Conservation (phyloP, 768 basidiomycete genomes). For the Auriscalpium orientale region DNA sequence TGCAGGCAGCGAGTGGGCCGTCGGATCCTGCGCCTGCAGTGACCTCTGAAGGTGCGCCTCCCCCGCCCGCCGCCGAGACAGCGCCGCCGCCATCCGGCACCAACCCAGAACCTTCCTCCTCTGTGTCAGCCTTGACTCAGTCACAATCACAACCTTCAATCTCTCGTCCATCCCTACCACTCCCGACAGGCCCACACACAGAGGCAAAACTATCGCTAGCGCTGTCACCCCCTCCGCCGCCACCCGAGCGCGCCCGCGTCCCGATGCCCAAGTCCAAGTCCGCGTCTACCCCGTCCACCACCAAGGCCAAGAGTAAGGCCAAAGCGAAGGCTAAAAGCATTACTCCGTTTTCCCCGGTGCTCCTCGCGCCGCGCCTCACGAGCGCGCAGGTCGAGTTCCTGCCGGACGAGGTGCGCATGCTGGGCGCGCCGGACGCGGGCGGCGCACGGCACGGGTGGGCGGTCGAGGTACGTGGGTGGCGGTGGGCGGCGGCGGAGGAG, state of each 20-base stretch:
- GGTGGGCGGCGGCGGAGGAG: conserved; percentile 13
- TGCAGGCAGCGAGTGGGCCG: too few relatives aligned
- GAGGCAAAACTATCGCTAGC: too few relatives aligned
- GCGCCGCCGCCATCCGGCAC: not conserved
- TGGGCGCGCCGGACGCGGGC: conserved; percentile 17
- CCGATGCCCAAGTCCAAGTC: not conserved
- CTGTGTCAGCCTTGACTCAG: too few relatives aligned
- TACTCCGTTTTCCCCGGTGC: not conserved
- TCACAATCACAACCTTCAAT: too few relatives aligned
- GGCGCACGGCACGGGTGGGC: conserved; percentile 24
- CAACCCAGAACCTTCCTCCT: too few relatives aligned
- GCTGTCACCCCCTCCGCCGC: too few relatives aligned
- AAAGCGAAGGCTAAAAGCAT: too few relatives aligned
- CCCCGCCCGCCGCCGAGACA: not conserved
- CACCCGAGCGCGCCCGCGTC: too few relatives aligned
- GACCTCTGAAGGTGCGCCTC: not conserved
- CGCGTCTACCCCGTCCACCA: not conserved
- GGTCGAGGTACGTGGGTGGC: conserved; percentile 24
- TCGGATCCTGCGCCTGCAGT: not conserved
- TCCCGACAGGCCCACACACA: too few relatives aligned
- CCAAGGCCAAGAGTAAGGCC: not conserved
- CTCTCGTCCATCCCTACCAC: too few relatives aligned
- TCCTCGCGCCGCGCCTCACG: conserved; percentile 3
- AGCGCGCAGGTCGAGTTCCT: conserved; percentile 21
- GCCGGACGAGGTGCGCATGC: conserved; percentile 21